These are phyloP conservation scores for Inonotus obliquus DNA, from an alignment of 1,284 basidiomycete genomes.

Conservation along the genomic window DNA sequence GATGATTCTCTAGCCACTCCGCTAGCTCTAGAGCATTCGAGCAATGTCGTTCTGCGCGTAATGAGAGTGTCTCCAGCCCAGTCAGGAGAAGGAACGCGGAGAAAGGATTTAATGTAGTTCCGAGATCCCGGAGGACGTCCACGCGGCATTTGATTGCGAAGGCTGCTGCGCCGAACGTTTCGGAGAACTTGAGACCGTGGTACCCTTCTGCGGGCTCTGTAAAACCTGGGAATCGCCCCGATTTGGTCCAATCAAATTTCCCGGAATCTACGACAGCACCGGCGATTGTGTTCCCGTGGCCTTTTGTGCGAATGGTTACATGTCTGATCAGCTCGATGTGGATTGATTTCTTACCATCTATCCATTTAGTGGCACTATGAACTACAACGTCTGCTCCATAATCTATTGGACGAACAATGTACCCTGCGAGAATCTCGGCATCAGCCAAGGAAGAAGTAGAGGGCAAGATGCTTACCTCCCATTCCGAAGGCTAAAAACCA, in stretches of 20 bases:
- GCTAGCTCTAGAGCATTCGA: constrained; percentile 76
- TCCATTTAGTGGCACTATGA: constrained; percentile 90
- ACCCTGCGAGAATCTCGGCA: constrained; percentile 38
- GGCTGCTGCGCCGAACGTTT: constrained; percentile 71
- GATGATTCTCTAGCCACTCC: constrained; percentile 67
- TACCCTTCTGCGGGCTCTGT: constrained; percentile 82
- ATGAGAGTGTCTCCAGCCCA: constrained; percentile 82
- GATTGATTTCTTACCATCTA: constrained; percentile 38
- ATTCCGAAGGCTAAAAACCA: constrained; percentile 64
- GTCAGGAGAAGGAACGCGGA: constrained; percentile 80
- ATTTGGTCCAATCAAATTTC: constrained; percentile 82
- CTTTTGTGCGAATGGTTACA: constrained; percentile 25
- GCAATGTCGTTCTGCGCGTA: constrained; percentile 73
- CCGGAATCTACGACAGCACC: constrained; percentile 82
- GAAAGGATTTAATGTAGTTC: constrained; percentile 76
- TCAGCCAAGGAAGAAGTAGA: not conserved
- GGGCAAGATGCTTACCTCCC: constrained; percentile 42
- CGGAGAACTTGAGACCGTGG: constrained; percentile 71
- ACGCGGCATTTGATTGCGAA: constrained; percentile 73
- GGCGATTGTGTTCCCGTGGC: constrained; percentile 85
- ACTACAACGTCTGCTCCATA: constrained; percentile 82
- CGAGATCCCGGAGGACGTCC: constrained; percentile 76
- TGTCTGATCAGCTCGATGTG: not conserved
- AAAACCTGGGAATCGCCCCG: constrained; percentile 78
- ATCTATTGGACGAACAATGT: constrained; percentile 69